Conservation (phyloP, 306 rosid species). For the Sindora glabra region DNA sequence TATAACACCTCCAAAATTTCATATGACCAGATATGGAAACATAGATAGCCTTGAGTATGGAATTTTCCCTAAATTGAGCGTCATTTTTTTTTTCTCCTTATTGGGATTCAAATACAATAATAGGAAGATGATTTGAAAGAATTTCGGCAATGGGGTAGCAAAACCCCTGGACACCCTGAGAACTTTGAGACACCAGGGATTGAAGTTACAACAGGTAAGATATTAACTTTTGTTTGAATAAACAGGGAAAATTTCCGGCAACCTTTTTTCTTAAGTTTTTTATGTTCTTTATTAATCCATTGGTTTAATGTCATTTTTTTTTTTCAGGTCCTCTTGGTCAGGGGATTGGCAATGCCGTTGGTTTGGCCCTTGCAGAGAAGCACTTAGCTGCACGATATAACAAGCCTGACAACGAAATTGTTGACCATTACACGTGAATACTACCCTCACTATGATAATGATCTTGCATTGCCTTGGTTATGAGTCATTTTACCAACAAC, state of each 20-base stretch:
- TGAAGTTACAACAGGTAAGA: constrained; percentile 93
- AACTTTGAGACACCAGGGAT: constrained; percentile 91
- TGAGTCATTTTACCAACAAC: constrained; percentile 8
- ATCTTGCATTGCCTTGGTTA: neutral
- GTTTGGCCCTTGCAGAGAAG: constrained; percentile 93
- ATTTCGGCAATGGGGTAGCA: constrained; percentile 93
- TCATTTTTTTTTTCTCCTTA: neutral
- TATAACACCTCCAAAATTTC: neutral
- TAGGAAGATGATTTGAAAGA: constrained; percentile 86
- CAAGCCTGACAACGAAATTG: constrained; percentile 86
- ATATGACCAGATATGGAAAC: neutral
- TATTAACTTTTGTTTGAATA: constrained; percentile 1
- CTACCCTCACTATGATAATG: neutral
- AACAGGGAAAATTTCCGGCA: neutral
- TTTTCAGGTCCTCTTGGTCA: constrained; percentile 92
- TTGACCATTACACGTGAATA: constrained; percentile 91
- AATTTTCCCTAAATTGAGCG: constrained; percentile 7
- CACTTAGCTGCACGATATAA: constrained; percentile 95
- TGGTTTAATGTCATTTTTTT: constrained; percentile 3
- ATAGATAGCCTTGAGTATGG: neutral
- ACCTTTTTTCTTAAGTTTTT: neutral
- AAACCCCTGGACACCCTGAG: constrained; percentile 97
- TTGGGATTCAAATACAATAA: no score
- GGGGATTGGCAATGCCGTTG: constrained; percentile 96
- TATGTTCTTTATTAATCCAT: constrained; percentile 3